These are phyloP conservation scores for Pulveroboletus sp. DNA, from an alignment of 768 basidiomycete genomes.

Conservation along the genomic window DNA sequence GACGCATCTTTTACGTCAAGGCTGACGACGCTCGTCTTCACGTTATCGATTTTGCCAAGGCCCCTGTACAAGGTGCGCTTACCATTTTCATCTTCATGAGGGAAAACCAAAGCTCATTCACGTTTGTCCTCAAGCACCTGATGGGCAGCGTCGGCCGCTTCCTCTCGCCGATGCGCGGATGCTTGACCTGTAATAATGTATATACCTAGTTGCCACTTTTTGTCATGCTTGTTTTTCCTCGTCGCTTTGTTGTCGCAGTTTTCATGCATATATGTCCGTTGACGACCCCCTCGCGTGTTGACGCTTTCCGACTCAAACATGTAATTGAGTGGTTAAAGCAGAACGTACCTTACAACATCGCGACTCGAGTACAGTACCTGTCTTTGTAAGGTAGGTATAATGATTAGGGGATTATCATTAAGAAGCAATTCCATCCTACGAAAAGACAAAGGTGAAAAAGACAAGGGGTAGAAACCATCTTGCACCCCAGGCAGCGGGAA, in stretches of 20 bases:
- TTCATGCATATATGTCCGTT: background rate
- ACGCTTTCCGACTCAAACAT: conserved; percentile 4
- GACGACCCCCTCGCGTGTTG: background rate
- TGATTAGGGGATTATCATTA: conserved; percentile 14
- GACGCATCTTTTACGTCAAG: conserved; percentile 51
- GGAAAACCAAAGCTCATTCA: conserved; percentile 6
- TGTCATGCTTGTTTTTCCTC: background rate
- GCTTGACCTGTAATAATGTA: conserved; percentile 22
- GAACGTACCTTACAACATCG: conserved; percentile 15
- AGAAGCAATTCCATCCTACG: conserved; percentile 10
- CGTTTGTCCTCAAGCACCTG: conserved; percentile 27
- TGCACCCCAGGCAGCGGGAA: conserved; percentile 5
- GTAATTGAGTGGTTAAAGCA: conserved; percentile 14
- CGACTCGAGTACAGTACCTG: conserved; percentile 22
- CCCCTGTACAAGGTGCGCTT: conserved; percentile 30
- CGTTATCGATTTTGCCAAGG: conserved; percentile 46
- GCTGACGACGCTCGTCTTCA: conserved; percentile 37
- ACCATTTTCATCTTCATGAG: background rate
- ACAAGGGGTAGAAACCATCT: background rate
- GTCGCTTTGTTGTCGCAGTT: background rate
- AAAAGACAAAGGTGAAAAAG: background rate
- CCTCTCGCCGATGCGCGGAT: conserved; percentile 30
- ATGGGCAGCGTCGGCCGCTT: conserved; percentile 30
- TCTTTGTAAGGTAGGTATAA: conserved; percentile 23
- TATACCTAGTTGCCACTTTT: background rate